Base-by-base conservation (phyloP, 257 asterid species). In the Solanum megistacrolobum region DNA sequence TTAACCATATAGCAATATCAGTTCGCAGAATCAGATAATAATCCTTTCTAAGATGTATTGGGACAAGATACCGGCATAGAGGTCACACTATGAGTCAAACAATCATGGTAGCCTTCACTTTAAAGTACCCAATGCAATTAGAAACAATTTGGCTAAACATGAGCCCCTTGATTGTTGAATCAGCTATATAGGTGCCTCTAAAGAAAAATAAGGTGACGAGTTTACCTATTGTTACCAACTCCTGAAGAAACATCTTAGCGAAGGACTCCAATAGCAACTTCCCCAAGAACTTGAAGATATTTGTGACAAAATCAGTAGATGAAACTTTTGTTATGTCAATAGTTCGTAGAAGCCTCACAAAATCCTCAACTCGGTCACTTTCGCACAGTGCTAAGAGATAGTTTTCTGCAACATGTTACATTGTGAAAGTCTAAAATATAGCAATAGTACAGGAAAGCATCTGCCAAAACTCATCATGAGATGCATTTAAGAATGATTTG, bases 271-370 rank as follows among this genome's bases (percentile, higher is more conserved):
- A 93, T 25, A 65, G 82, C 74, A 92, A 89, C 95, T 93, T 95
- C 90, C 98, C 99, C 92, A 97, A 78, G 29, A 90, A 91, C 88
- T 88, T 92, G 92, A 97, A 97, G 89, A 96, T 90, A 81, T 90
- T 38, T 89, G 86, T 88, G 60, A 89, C 83, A 88, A 43, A 82
- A 58, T 91, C 92, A 88, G 84, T 85, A 87, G 98, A 92, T n/a
- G 93, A 89, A 90, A 93, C 90, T 87, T 92, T 92, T 86, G 95
- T 90, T 87, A 93, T 91, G 90, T 94, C 97, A 46, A 94, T 88
- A 89, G 94, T 88, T 89, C 90, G 88, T 92, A 97, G 79, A 35
- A 97, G 92, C 93, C 79, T 87, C 91, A 91, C 43, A 86, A 92
- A 85, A 91, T 94, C 97, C 86, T 93, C 88, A 88, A 87, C 92